Evolutionary conservation across 495 filamentous ascomycete genomes (phyloP).

Genomic region (Amniculicola lignicola): DNA sequence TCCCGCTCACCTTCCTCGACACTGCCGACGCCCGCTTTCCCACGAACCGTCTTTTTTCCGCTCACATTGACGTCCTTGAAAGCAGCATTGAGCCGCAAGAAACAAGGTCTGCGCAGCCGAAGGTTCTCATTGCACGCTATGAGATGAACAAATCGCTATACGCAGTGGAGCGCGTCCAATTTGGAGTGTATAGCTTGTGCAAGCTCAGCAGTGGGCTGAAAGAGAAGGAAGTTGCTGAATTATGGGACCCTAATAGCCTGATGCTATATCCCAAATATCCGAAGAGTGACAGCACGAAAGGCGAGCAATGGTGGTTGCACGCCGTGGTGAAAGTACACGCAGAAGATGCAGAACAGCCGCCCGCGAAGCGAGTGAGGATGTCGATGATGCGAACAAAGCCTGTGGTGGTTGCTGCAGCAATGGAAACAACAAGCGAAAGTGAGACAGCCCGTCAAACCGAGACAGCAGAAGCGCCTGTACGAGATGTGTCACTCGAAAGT

Average conservation of each 20-base stretch:
- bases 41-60: slow-evolving; percentile 37
- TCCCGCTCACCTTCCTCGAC: slow-evolving; percentile 43
- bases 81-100: slow-evolving; percentile 11
- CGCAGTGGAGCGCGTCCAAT: slow-evolving; percentile 67
- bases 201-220: slow-evolving; percentile 66
- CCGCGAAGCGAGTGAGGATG: slow-evolving; percentile 18
- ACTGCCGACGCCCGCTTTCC: slow-evolving; percentile 9
- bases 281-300: neutral
- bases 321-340: slow-evolving; percentile 17
- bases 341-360: slow-evolving; percentile 5
- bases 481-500: neutral
- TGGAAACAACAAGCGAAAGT: neutral
- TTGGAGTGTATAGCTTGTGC: slow-evolving; percentile 66
- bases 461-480: neutral
- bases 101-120: slow-evolving; percentile 3
- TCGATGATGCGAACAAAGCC: slow-evolving; percentile 27
- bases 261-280: neutral
- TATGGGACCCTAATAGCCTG: slow-evolving; percentile 26
- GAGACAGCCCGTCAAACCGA: neutral
- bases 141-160: slow-evolving; percentile 59
- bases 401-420: neutral
- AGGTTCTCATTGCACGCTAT: slow-evolving; percentile 64
- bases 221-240: slow-evolving; percentile 41
- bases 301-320: slow-evolving; percentile 28
- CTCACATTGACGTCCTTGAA: slow-evolving; percentile 36